These are phyloP conservation scores for Choiromyces venosus DNA, from an alignment of 495 filamentous ascomycete genomes.

Conservation along the genomic window DNA sequence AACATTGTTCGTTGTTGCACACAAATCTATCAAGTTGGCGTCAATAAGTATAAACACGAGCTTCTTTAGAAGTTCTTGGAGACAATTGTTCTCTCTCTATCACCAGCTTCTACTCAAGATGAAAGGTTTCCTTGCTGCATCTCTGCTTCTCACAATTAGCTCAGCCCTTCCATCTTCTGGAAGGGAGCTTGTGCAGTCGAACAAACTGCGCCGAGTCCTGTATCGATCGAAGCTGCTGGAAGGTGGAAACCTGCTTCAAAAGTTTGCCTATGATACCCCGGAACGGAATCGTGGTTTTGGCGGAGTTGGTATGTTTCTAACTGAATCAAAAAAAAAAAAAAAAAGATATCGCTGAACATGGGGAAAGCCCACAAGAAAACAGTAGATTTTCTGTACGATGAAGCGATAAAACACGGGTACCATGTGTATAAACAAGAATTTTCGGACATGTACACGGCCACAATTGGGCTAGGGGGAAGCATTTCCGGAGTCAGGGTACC, in stretches of 20 bases:
- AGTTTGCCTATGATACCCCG: constrained; percentile 9
- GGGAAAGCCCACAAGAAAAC: constrained; percentile 16
- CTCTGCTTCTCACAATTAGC: not conserved
- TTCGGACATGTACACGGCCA: constrained; percentile 28
- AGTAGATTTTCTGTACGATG: constrained; percentile 11
- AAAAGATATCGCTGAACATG: not conserved
- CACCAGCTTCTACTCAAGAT: not conserved
- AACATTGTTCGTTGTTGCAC: too few relatives aligned
- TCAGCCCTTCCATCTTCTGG: not conserved
- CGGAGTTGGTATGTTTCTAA: constrained; percentile 13
- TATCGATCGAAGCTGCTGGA: constrained; percentile 9
- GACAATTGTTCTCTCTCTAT: not conserved
- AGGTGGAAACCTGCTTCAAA: constrained; percentile 15
- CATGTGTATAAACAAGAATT: constrained; percentile 46
- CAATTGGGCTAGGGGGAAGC: constrained; percentile 26
- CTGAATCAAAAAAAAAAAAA: not conserved
- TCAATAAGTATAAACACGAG: not conserved
- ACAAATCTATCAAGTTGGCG: not conserved
- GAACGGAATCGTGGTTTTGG: constrained; percentile 27
- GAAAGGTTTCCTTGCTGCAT: not conserved
- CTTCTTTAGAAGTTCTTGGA: not conserved
- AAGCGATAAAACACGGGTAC: constrained; percentile 44
- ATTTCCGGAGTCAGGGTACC: constrained; percentile 1
- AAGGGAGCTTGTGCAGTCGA: constrained; percentile 21
- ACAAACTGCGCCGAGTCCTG: constrained; percentile 25